Evolutionary conservation across 129 eudicot species (phyloP).

Genomic region (Flaveria brownii): DNA sequence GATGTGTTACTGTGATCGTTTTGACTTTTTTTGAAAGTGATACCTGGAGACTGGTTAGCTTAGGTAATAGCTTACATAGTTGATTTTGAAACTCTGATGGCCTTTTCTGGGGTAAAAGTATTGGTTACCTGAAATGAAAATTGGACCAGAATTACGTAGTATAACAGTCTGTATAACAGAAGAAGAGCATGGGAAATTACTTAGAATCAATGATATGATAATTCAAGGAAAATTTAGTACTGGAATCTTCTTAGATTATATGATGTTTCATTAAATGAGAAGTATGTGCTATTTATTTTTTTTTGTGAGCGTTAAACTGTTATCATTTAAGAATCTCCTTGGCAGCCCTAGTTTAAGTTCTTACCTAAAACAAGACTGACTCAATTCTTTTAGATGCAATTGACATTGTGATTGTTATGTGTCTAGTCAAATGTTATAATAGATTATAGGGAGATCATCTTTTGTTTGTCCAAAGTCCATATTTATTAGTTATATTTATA

Average conservation of each 20-base stretch:
- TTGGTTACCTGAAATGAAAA: not conserved
- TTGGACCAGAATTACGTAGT: not conserved
- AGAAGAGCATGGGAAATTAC: slow-evolving; percentile 17
- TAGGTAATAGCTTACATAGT: not conserved
- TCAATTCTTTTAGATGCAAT: slow-evolving; percentile 2
- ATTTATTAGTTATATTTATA: not conserved
- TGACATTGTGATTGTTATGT: slow-evolving; percentile 5
- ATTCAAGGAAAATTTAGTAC: not conserved
- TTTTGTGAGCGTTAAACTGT: slow-evolving; percentile 12
- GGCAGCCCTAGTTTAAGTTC: not conserved
- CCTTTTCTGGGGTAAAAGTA: not conserved
- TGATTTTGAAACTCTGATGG: slow-evolving; percentile 2
- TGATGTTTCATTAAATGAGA: slow-evolving; percentile 6
- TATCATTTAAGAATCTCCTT: not conserved
- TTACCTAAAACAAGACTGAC: not conserved
- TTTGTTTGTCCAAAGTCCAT: slow-evolving; percentile 13
- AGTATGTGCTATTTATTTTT: slow-evolving; percentile 5
- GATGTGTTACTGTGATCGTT: not conserved
- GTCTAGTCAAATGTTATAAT: not conserved
- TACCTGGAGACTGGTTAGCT: slow-evolving; percentile 2
- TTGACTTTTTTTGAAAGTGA: slow-evolving; percentile 4
- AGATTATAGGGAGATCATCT: not conserved
- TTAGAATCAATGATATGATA: slow-evolving; percentile 16
- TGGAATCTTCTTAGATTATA: not conserved
- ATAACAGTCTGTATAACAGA: not conserved